Evolutionary conservation across 257 asterid species (phyloP), one percentile per base, ranked within the genome.

Genomic region (Solanum chiquidenum): DNA sequence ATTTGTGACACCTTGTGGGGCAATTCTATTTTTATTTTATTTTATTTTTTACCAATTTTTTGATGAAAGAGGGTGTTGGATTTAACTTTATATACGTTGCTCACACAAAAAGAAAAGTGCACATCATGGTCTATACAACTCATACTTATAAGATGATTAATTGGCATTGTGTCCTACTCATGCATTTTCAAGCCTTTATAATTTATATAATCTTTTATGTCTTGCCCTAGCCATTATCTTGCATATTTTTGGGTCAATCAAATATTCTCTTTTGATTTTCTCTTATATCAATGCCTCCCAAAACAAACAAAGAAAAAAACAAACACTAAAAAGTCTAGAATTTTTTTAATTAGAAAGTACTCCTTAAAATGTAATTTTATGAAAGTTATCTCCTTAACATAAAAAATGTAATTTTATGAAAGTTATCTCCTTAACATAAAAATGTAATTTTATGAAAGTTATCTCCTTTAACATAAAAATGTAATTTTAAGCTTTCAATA

Each of bases 51-150:
- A 23, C 13, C 64, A 79, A 25, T 4, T 9, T 79, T 79, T 14
- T 40, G 2, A 42, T n/a, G 31, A 42, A 11, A 44, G 20, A 27
- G 9, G 14, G 9, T 44, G 27, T 74, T 74, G 64, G 3, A 46
- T 79, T 44, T 52, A 79, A 44, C 40, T 44, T 79, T 79, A 27
- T 44, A 79, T 14, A 74, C 27, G 38, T 44, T 8, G 37, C 84
- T 79, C 60, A 76, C 33, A 40, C 23, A 27, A 79, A 79, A 42
- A 77, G n/a, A 44, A 14, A 44, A 44, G 42, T 80, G 25, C 29
- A 80, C 3, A 49, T 80, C 68, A 80, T 80, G 68, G 68, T 80
- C 42, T 80, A 29, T 8, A 88, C 90, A 88, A 60, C 90, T 88
- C 88, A 88, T 60, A 84, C 9, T 38, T 29, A 75, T 58, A 20